Evolutionary conservation across 352 stramenopile species (phyloP).

Genomic region (Halophytophthora batemanensis): DNA sequence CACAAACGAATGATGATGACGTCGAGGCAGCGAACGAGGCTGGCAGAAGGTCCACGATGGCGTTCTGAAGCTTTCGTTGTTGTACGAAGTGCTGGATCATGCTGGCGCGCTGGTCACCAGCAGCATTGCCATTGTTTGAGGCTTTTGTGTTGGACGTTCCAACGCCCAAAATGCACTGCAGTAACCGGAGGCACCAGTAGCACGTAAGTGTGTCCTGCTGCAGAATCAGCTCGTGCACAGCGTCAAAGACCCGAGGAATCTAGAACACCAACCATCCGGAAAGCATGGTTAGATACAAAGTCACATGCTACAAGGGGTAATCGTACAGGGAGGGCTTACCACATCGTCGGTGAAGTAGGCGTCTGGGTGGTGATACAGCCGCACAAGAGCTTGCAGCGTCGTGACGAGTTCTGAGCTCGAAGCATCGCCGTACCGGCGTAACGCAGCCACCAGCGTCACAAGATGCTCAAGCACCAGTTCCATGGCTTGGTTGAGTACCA

Average conservation of each 20-base stretch:
- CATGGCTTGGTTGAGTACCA: slow-evolving; percentile 42
- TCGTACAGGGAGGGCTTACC: slow-evolving; percentile 13
- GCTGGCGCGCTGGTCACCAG: slow-evolving; percentile 43
- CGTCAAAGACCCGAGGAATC: slow-evolving; percentile 50
- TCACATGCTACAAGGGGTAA: not conserved
- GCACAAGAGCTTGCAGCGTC: slow-evolving; percentile 50
- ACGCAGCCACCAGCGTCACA: slow-evolving; percentile 26
- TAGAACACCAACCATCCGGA: slow-evolving; percentile 6
- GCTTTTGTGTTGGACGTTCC: slow-evolving; percentile 23
- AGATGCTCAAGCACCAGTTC: slow-evolving; percentile 50
- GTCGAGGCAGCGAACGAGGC: slow-evolving; percentile 35
- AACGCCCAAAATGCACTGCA: slow-evolving; percentile 59
- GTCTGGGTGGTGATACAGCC: slow-evolving; percentile 41
- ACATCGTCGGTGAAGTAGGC: slow-evolving; percentile 36
- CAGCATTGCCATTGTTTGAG: slow-evolving; percentile 11
- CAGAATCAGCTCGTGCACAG: slow-evolving; percentile 49
- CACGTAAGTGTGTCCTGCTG: slow-evolving; percentile 56
- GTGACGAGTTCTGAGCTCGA: slow-evolving; percentile 38
- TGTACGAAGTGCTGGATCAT: slow-evolving; percentile 58
- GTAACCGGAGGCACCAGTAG: slow-evolving; percentile 66
- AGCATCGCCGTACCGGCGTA: slow-evolving; percentile 32
- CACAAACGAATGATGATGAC: slow-evolving; percentile 9
- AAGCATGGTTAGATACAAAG: slow-evolving; percentile 5
- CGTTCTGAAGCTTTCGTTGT: slow-evolving; percentile 39
- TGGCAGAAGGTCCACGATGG: slow-evolving; percentile 59